phyloP scores from a whole-genome alignment of 495 filamentous ascomycete genomes.

The Xylaria castorea region DNA sequence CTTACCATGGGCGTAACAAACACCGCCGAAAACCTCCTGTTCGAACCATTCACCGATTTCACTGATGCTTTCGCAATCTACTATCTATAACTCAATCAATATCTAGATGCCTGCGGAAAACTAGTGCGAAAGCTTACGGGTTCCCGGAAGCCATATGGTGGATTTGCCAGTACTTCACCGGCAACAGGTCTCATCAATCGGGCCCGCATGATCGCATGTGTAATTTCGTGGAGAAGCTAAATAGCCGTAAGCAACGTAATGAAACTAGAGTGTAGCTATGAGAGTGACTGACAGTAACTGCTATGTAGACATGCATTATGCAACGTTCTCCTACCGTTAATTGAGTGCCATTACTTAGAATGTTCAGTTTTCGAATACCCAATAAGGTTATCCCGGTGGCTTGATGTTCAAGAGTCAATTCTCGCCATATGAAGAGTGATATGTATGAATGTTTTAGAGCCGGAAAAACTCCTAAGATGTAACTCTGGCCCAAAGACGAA shows the following conservation, averaged over 20 bases:
- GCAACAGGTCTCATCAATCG: not conserved
- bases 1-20: not conserved
- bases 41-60: constrained; percentile 11
- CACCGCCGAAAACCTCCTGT: not conserved
- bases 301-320: not conserved
- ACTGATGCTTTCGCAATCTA: not conserved
- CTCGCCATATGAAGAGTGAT: not conserved
- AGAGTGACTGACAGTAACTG: not conserved
- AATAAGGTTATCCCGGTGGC: not conserved
- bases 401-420: not conserved
- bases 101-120: not conserved
- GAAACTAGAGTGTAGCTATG: not conserved
- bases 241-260: not conserved
- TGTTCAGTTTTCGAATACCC: not conserved
- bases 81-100: not conserved
- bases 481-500: not conserved
- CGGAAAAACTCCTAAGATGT: not conserved
- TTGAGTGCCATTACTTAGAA: not conserved
- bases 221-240: constrained; percentile 18
- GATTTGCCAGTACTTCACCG: not conserved
- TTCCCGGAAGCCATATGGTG: not conserved
- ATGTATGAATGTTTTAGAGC: not conserved
- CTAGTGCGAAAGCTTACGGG: not conserved
- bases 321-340: constrained; percentile 16
- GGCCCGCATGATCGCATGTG: not conserved